Base-by-base conservation (phyloP, 139 green algal genomes). In the Coelastrella sp. region DNA sequence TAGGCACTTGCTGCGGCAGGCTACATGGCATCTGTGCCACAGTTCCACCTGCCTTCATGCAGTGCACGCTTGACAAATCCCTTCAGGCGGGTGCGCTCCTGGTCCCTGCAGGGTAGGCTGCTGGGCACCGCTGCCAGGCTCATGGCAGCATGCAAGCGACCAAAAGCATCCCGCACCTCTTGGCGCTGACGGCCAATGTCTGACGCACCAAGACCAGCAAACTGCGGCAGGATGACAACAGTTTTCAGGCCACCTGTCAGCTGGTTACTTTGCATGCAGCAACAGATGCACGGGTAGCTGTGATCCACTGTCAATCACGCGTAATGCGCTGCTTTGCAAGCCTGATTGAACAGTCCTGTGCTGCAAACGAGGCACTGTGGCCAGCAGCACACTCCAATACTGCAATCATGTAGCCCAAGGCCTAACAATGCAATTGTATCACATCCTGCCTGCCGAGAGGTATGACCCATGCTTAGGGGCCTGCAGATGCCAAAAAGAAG, bases 21-120 rank as follows among this genome's bases (percentile, higher is more conserved):
- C 35, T 49, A 49, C 35, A 49, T 49, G 35, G 35, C 35, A 49
- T 49, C 35, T 49, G 3, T 1, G 35, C 35, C 3, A 49, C 35
- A 49, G 3, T 49, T 49, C 35, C 35, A 49, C 74, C 74, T 27
- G 20, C 94, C 95, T 49, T 94, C 93, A 6, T 79, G 63, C 12
- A 97, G 86, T 0, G 94, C 86, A 58, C 95, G 80, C 14, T 94
- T 70, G 49, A 98, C 92, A 90, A 98, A 98, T 17, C 89, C 63
- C 27, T 76, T 59, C n/a, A 98, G 87, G 27, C 91, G 49, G 7
- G 27, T 56, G 65, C 96, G 96, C 93, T 99, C 97, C 0, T 75
- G 87, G 15, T 98, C 96, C 60, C 98, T 94, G 94, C 97, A 99
- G 11, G 97, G 95, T 90, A 99, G 91, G 59, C 57, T 92, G 61